Percentiles rank a stretch among this genome's conserved stretches.
Conservation (phyloP, 192 early-diverging fungal genomes). For the Rhizophagus prolifer region DNA sequence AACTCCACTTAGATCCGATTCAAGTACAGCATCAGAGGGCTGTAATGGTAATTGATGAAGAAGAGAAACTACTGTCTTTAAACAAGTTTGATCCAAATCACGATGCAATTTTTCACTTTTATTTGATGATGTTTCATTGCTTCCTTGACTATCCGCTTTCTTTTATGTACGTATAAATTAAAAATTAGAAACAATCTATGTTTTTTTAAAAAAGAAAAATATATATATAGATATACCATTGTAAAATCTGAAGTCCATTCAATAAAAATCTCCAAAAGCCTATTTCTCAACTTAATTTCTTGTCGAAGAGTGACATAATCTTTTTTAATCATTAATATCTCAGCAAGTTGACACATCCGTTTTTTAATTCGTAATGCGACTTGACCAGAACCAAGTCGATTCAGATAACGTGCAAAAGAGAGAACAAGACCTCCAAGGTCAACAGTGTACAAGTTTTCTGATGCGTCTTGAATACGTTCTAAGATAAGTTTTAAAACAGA, state of each 20-base stretch:
- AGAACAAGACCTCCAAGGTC: constrained; percentile 70
- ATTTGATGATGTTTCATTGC: constrained; percentile 37
- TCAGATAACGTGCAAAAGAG: constrained; percentile 69
- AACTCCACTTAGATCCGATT: constrained; percentile 57
- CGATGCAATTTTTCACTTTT: constrained; percentile 64
- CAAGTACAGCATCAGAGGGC: constrained; percentile 56
- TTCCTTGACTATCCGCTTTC: constrained; percentile 39
- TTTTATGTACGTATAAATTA: neutral
- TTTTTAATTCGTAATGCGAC: constrained; percentile 68
- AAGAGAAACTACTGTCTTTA: constrained; percentile 73
- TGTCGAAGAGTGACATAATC: constrained; percentile 70
- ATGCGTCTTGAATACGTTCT: constrained; percentile 65
- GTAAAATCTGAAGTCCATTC: constrained; percentile 78
- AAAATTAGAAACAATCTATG: too few species aligned
- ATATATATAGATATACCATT: constrained; percentile 37
- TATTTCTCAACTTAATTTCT: constrained; percentile 73
- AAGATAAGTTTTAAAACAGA: constrained; percentile 69
- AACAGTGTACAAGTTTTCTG: constrained; percentile 58
- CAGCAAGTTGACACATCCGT: constrained; percentile 74
- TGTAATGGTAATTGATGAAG: constrained; percentile 74
- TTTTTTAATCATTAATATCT: constrained; percentile 72
- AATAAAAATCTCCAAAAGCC: constrained; percentile 67
- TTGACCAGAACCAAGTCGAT: constrained; percentile 55
- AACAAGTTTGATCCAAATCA: constrained; percentile 74
- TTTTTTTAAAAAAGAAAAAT: neutral